Percentiles rank a stretch among this genome's conserved stretches.
Evolutionary conservation across 2,329 filamentous ascomycete genomes (phyloP).

Genomic region (Lasiodiplodia gonubiensis): DNA sequence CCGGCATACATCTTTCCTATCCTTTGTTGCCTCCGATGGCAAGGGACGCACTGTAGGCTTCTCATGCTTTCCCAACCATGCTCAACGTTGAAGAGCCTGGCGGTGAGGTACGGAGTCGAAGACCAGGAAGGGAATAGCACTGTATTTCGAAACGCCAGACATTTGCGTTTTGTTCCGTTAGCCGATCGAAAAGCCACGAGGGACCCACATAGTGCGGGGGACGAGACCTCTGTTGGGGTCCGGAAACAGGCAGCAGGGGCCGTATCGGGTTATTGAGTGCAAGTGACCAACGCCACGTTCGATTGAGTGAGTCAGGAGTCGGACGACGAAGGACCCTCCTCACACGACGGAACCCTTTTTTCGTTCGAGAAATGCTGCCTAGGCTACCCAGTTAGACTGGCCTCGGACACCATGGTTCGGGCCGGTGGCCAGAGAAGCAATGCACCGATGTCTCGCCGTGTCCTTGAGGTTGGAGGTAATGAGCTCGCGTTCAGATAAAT

Average conservation of each 20-base stretch:
- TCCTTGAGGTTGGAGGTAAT: not conserved
- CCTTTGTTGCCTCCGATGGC: not conserved
- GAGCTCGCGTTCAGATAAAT: not conserved
- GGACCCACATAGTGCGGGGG: conserved; percentile 2
- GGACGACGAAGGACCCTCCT: not conserved
- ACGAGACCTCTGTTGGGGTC: conserved; percentile 6
- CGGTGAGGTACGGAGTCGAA: too few species aligned
- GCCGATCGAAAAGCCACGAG: not conserved
- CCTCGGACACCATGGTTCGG: not conserved
- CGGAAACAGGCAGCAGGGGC: not conserved
- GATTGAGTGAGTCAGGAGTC: not conserved
- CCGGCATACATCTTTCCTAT: not conserved
- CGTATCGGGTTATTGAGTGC: not conserved
- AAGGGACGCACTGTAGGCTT: not conserved
- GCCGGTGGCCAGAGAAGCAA: not conserved
- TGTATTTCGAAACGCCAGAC: conserved; percentile 2
- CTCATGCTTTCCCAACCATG: too few species aligned
- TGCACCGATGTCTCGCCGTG: not conserved
- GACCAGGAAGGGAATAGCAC: not conserved
- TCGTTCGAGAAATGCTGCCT: not conserved
- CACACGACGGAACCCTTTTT: not conserved
- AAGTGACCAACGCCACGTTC: not conserved
- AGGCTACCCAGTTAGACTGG: not conserved
- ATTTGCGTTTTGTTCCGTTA: not conserved
- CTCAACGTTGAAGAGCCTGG: too few species aligned